Evolutionary conservation across 345 rosid species (phyloP).

Genomic region (Nasturtium officinale): DNA sequence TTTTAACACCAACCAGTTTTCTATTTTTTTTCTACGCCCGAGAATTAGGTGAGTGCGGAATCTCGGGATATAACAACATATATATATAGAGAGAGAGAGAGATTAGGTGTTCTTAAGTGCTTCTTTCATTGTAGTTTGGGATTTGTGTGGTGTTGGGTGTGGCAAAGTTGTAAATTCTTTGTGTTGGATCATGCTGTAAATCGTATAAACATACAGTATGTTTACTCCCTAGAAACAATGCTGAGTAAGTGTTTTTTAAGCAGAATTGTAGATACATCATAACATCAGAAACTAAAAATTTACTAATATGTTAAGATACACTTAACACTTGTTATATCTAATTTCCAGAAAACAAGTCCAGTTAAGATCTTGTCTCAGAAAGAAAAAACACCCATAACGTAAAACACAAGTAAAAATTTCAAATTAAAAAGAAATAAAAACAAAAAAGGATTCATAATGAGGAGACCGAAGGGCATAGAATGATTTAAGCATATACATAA

Average conservation of each 20-base stretch:
- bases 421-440: neutral
- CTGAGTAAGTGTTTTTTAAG: constrained; percentile 13
- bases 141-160: constrained; percentile 38
- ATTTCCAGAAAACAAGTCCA: neutral
- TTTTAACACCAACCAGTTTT: constrained; percentile 31
- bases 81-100: constrained; percentile 5
- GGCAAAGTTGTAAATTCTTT: constrained; percentile 44
- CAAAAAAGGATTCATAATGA: neutral
- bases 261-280: constrained; percentile 1
- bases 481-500: constrained; percentile 18
- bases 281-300: neutral
- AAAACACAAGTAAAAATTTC: neutral
- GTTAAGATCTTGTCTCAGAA: neutral
- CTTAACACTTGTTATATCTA: neutral
- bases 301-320: constrained; percentile 12
- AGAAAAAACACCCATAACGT: neutral
- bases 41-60: constrained; percentile 32
- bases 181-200: constrained; percentile 36
- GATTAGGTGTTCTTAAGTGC: constrained; percentile 35
- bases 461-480: neutral
- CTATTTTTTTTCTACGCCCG: constrained; percentile 33
- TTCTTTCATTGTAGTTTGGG: constrained; percentile 29
- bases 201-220: constrained; percentile 38
- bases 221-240: constrained; percentile 26
- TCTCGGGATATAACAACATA: constrained; percentile 40